These are phyloP conservation scores for Brassica incana DNA, from an alignment of 345 rosid genomes.

Conservation along the genomic window DNA sequence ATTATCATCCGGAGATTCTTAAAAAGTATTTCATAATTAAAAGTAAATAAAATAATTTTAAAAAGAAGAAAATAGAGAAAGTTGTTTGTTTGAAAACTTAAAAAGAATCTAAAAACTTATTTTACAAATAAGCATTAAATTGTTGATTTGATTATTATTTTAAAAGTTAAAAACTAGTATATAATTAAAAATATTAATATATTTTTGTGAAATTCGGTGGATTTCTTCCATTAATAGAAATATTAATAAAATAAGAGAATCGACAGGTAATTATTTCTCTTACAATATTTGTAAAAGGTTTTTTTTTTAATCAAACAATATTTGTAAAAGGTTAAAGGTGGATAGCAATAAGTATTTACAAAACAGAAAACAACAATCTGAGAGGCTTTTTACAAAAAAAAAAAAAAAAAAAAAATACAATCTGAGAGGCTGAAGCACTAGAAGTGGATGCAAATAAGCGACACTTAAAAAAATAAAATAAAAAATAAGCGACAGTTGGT, in stretches of 20 bases:
- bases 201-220: not conserved
- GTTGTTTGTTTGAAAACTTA: too few species aligned
- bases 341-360: not conserved
- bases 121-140: too few species aligned
- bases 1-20: too few species aligned
- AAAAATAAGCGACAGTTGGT: slow-evolving; percentile 39
- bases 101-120: too few species aligned
- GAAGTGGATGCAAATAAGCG: not conserved
- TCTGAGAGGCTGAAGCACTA: not conserved
- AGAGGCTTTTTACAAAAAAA: not conserved
- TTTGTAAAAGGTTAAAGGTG: not conserved
- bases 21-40: too few species aligned
- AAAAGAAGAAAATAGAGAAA: too few species aligned
- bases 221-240: not conserved
- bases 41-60: too few species aligned
- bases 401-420: too few species aligned
- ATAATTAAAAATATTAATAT: not conserved
- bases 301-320: too few species aligned
- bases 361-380: not conserved
- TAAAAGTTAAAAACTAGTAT: too few species aligned
- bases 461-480: too few species aligned
- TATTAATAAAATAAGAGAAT: not conserved
- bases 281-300: not conserved
- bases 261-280: not conserved
- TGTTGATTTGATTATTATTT: not conserved